Base-by-base conservation (phyloP, 2,329 filamentous ascomycete species). In the Fonsecaea erecta region DNA sequence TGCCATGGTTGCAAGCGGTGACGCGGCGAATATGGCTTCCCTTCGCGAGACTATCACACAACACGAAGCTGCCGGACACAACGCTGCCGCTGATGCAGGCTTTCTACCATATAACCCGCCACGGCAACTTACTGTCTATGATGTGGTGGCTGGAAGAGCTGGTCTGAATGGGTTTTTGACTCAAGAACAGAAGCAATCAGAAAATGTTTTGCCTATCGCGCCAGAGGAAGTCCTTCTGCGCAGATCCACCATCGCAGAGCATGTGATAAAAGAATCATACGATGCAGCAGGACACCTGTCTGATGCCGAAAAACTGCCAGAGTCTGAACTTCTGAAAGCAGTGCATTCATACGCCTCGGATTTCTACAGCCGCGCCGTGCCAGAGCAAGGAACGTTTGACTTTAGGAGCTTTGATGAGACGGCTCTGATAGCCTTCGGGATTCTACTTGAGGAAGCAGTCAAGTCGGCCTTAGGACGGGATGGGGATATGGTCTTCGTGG, bases 141-240 rank as follows among this genome's bases (percentile, higher is more conserved):
- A 88, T 80, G 84, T 83, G 43, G 82, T 87, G 55, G 84, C 85
- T 67, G 84, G 84, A 11, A 80, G 83, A 60, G 76, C 86, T 16
- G 81, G 76, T 51, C 65, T 65, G 16, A 74, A 75, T 52, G 77
- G 78, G 3, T 77, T 80, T 54, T 67, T 75, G 2, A 70, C 71
- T 3, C 35, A 7, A 64, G 61, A 68, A 53, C 64, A 71, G 53
- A 48, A 21, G 18, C 34, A 24, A 21, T 65, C 64, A 11, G 59
- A 58, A 26, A 62, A 52, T 30, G 72, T 62, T 70, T 76, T 71
- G 11, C 74, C 81, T 2, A 72, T 85, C 2, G 79, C 82, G 0
- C 85, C 86, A 2, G 86, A 88, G 68, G 85, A 88, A 70, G 80
- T 86, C 4, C 78, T 88, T 1, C 86, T 85, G 71, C 82, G 83